phyloP scores from a whole-genome alignment of 2,329 filamentous ascomycete genomes.

The Ceratocystis variospora region DNA sequence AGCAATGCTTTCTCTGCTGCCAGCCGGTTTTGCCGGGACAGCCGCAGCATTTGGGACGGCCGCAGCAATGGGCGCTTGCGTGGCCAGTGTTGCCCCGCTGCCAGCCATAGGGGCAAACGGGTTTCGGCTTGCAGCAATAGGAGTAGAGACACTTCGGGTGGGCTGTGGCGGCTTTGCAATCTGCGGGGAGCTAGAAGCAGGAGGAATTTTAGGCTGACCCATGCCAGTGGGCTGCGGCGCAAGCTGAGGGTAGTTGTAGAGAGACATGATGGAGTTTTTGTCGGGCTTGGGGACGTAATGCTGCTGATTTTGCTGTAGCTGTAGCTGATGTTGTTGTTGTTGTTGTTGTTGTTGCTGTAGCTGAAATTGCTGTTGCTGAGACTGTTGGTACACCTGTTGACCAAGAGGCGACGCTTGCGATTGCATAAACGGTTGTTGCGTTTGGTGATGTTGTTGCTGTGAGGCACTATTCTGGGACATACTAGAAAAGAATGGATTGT shows the following conservation, averaged over 20 bases:
- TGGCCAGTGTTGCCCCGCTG: conserved; percentile 23
- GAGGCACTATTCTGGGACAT: conserved; percentile 21
- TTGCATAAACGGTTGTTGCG: conserved; percentile 14
- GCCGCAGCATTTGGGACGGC: conserved; percentile 29
- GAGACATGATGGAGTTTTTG: conserved; percentile 60
- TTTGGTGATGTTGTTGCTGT: conserved; percentile 23
- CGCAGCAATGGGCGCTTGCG: conserved; percentile 20
- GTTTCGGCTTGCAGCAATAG: conserved; percentile 37
- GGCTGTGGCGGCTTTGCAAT: conserved; percentile 23
- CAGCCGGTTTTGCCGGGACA: conserved; percentile 9
- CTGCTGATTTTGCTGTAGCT: conserved; percentile 24
- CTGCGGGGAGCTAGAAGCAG: conserved; percentile 19
- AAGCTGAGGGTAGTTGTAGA: conserved; percentile 47
- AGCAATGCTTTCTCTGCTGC: conserved; percentile 57
- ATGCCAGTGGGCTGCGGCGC: conserved; percentile 19
- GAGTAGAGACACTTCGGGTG: conserved; percentile 26
- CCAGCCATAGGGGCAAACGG: conserved; percentile 34
- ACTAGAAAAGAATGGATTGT: conserved; percentile 28
- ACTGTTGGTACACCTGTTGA: conserved; percentile 22
- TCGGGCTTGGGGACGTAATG: conserved; percentile 37
- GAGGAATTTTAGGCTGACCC: conserved; percentile 1
- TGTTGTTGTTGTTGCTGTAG: conserved; percentile 23
- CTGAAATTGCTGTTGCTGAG: conserved; percentile 22
- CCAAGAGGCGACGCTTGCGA: conserved; percentile 3
- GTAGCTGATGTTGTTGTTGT: too few species aligned